Evolutionary conservation across 768 basidiomycete species (phyloP), one percentile per base, ranked within the genome.

Genomic region (Omphalotus guepiniiformis): DNA sequence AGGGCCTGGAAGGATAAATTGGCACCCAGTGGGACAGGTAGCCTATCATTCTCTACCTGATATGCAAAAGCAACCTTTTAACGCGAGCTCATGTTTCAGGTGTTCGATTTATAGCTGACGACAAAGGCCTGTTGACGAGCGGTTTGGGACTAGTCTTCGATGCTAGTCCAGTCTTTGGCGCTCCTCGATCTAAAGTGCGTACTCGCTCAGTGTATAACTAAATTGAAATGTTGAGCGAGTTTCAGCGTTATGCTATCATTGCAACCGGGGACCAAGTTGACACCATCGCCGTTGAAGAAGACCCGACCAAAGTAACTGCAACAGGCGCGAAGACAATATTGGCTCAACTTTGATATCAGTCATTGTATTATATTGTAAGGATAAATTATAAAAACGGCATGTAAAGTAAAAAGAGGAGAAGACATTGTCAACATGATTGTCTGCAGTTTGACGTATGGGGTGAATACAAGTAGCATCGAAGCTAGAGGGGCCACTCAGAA

Each of bases 1-100:
- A 84, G 82, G 52, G 83, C 82, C 27, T 86, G 83, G 83, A 86
- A 83, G 58, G 73, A 78, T 22, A 67, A 74, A 19, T 66, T 87
- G 30, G 79, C 79, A 2, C 74, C 78, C 2, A 59, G 67, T 6
- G 81, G 80, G 40, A 79, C 80, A 15, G 66, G 82, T 83, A 55
- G 30, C 75, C 68, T 19, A 9, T 40, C 4, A 21, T 12, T 21
- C 13, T 4, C 25, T 25, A 12, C 2, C 12, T n/a, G 51, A 48
- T 29, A 49, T 42, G 1, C 32, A 59, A 39, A 51, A 54, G n/a
- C n/a, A n/a, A n/a, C n/a, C n/a, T n/a, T n/a, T n/a, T n/a, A n/a
- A 47, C 40, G 34, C 40, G 48, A 32, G 15, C 13, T 40, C 9
- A 46, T 41, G 15, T 22, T 21, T 2, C 48, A 82, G 80, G 65